These are phyloP conservation scores for Gymnopus androsaceus DNA, from an alignment of 1,284 basidiomycete species.

Conservation along the genomic window DNA sequence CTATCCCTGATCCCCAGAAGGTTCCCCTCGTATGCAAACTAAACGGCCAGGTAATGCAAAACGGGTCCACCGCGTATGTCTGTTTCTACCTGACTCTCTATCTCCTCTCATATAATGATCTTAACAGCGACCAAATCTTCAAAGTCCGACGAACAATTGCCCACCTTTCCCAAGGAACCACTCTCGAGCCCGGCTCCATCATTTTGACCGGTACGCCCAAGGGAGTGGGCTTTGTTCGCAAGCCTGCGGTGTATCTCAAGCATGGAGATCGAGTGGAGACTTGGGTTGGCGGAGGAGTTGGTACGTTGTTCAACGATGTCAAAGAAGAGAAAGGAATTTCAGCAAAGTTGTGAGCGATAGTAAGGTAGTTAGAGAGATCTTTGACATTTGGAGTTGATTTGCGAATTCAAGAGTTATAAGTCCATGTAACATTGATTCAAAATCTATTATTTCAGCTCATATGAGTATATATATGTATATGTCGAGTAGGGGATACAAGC, in stretches of 20 bases:
- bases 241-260: constrained; percentile 71
- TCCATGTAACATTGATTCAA: too few species aligned
- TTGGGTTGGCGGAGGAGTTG: constrained; percentile 67
- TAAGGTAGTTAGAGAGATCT: too few species aligned
- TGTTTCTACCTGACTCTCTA: constrained; percentile 14
- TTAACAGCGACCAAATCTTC: constrained; percentile 65
- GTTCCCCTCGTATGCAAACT: constrained; percentile 67
- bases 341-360: constrained; percentile 46
- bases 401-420: too few species aligned
- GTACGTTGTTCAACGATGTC: constrained; percentile 74
- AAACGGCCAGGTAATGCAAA: constrained; percentile 71
- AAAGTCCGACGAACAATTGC: constrained; percentile 71
- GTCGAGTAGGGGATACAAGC: too few species aligned
- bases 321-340: constrained; percentile 55
- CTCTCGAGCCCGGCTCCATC: constrained; percentile 78
- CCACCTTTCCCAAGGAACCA: constrained; percentile 85
- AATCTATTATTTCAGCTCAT: too few species aligned
- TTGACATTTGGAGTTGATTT: too few species aligned
- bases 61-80: constrained; percentile 71
- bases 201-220: constrained; percentile 80
- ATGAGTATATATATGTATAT: too few species aligned
- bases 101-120: constrained; percentile 22
- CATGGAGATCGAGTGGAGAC: constrained; percentile 75
- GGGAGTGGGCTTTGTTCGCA: constrained; percentile 77
- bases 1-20: constrained; percentile 70